Evolutionary conservation across 805 yeast genomes (phyloP).

Genomic region (Metschnikowia dekortorum): DNA sequence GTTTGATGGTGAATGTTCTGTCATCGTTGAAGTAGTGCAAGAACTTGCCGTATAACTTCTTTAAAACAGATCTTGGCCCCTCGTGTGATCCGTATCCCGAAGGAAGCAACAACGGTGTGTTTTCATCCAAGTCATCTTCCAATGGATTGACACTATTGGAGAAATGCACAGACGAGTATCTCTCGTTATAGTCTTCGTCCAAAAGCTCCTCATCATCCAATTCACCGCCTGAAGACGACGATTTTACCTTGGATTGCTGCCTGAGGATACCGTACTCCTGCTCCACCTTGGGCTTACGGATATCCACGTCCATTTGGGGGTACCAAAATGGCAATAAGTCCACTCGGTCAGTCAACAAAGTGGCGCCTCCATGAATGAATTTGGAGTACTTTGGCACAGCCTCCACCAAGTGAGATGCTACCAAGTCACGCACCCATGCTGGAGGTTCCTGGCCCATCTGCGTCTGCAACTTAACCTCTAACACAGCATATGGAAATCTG

Average conservation of each 20-base stretch:
- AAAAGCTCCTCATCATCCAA: constrained; percentile 67
- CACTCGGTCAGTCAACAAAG: constrained; percentile 80
- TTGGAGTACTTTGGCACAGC: constrained; percentile 98
- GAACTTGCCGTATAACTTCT: constrained; percentile 31
- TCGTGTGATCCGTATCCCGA: constrained; percentile 25
- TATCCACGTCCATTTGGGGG: constrained; percentile 95
- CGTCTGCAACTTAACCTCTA: constrained; percentile 95
- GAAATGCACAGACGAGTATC: constrained; percentile 37
- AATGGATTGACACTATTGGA: constrained; percentile 44
- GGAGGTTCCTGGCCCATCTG: constrained; percentile 99
- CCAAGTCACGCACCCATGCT: constrained; percentile 91
- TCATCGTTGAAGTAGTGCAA: constrained; percentile 42
- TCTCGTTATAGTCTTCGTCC: constrained; percentile 25
- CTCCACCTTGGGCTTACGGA: constrained; percentile 74
- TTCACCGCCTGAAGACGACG: constrained; percentile 49
- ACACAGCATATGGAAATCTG: constrained; percentile 94
- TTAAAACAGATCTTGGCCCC: constrained; percentile 30
- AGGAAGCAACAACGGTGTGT: constrained; percentile 40
- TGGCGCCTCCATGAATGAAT: constrained; percentile 94
- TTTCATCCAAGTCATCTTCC: constrained; percentile 49
- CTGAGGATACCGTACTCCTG: constrained; percentile 63
- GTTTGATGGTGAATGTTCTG: constrained; percentile 41
- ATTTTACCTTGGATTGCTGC: constrained; percentile 25
- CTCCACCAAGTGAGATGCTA: constrained; percentile 89
- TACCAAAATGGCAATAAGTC: constrained; percentile 92